Conservation (phyloP, 495 filamentous ascomycete genomes). For the Apiosordaria backusii region DNA sequence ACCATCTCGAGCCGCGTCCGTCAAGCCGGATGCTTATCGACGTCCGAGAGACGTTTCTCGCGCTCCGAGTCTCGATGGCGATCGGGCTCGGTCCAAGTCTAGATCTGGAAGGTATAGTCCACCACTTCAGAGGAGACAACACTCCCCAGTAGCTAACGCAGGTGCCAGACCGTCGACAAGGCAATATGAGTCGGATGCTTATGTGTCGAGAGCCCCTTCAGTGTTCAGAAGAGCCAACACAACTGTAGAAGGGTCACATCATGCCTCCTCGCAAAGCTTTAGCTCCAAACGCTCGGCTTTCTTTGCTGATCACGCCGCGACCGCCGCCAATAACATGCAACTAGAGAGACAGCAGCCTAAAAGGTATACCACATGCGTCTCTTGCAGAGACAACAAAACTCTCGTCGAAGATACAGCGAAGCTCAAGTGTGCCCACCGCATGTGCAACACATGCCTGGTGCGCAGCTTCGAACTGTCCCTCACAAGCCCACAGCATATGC, state of each 20-base stretch:
- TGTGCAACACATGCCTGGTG: constrained; percentile 71
- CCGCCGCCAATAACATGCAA: constrained; percentile 25
- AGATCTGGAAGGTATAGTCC: constrained; percentile 36
- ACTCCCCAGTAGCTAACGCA: constrained; percentile 20
- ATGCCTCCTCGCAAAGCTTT: constrained; percentile 39
- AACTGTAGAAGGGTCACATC: constrained; percentile 31
- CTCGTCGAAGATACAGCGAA: constrained; percentile 59
- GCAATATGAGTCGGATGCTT: constrained; percentile 40
- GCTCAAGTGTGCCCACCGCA: constrained; percentile 70
- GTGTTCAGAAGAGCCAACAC: constrained; percentile 35
- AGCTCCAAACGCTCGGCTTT: constrained; percentile 38
- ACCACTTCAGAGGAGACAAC: constrained; percentile 2
- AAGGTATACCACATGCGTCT: constrained; percentile 65
- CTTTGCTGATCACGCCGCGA: constrained; percentile 34
- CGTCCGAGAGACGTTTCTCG: constrained; percentile 29
- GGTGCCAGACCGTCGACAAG: constrained; percentile 28
- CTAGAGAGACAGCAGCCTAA: constrained; percentile 30
- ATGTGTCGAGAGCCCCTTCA: constrained; percentile 22
- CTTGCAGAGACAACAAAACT: constrained; percentile 61
- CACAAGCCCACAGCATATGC: constrained; percentile 73
- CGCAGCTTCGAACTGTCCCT: constrained; percentile 69
- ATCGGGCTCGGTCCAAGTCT: constrained; percentile 32
- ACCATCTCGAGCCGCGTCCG: constrained; percentile 21
- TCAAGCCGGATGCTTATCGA: constrained; percentile 25
- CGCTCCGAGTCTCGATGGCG: constrained; percentile 30